Evolutionary conservation across 805 yeast species (phyloP), one percentile per base, ranked within the genome.

Genomic region (Cyberlindnera nakhonratchasimensis): DNA sequence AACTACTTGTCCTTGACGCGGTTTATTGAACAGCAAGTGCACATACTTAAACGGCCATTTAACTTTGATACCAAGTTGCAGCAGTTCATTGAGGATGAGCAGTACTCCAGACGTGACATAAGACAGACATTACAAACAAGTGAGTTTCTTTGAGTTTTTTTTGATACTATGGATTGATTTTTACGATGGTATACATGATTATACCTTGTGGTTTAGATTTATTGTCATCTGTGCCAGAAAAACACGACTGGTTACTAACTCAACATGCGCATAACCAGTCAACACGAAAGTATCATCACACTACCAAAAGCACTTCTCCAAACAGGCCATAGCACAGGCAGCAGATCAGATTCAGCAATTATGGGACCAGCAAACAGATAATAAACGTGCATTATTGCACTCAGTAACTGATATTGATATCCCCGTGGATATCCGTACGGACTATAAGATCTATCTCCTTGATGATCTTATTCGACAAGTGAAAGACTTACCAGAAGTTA

Each of bases 301-400:
- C 4, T 40, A 44, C 32, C 47, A 44, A 8, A 32, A 26, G 21
- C 41, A 33, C 18, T 54, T 41, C 39, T 54, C 61, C 8, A 42
- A 44, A 18, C 59, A 58, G 33, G 46, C 62, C 6, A 42, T 51
- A 10, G 44, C 42, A 16, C 52, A 55, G 25, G 36, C 46, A 3
- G 36, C 45, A 14, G 55, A 55, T 18, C 62, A 58, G 20, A 46
- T 56, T 2, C 9, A 40, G 3, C 39, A 42, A 9, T 12, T 54
- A 20, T 42, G 54, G 49, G 41, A 46, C 5, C 46, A 48, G 10
- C 28, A 40, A 23, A 12, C 31, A 1, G 39, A 38, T 4, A 30
- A 43, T 6, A 37, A 43, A 16, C 32, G 45, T 4, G 30, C 37
- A 8, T 16, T 42, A 0, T 6, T 57, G 3, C 9, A 16, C 3